phyloP scores from a whole-genome alignment of 208 protist species.

The Trypanosoma grayi region DNA sequence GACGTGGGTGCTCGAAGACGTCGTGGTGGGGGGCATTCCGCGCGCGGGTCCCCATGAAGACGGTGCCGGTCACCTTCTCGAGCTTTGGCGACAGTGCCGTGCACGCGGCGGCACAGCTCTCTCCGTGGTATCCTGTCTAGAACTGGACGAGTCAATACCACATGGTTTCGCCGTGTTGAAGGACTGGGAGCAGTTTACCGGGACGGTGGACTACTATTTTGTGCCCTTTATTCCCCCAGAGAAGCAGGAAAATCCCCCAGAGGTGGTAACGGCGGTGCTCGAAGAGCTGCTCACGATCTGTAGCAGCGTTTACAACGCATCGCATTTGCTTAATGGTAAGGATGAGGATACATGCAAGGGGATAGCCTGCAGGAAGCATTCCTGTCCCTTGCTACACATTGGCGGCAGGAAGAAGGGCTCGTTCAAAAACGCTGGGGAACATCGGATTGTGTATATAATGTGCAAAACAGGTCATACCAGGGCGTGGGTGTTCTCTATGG shows the following conservation, averaged over 20 bases:
- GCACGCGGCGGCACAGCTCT: background rate
- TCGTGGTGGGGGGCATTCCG: conserved; percentile 19
- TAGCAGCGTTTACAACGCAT: conserved; percentile 2
- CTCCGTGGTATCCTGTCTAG: conserved; percentile 23
- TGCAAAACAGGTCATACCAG: conserved; percentile 22
- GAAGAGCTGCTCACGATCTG: conserved; percentile 13
- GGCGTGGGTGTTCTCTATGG: conserved; percentile 23
- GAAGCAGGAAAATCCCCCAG: conserved; percentile 15
- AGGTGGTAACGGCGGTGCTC: background rate
- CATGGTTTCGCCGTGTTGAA: conserved; percentile 11
- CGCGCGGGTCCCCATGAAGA: background rate
- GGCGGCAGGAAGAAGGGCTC: background rate
- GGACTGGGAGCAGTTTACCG: conserved; percentile 13
- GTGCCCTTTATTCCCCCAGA: conserved; percentile 10
- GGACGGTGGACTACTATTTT: background rate
- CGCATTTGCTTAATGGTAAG: background rate
- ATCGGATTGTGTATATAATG: conserved; percentile 19
- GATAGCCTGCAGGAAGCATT: background rate
- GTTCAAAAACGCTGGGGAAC: background rate
- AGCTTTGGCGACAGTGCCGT: conserved; percentile 14
- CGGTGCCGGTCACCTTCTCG: conserved; percentile 14
- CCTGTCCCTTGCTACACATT: background rate
- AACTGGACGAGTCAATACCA: conserved; percentile 17
- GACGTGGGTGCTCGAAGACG: conserved; percentile 13
- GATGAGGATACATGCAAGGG: background rate